Conservation (phyloP, 306 rosid species). For the Datisca glomerata region DNA sequence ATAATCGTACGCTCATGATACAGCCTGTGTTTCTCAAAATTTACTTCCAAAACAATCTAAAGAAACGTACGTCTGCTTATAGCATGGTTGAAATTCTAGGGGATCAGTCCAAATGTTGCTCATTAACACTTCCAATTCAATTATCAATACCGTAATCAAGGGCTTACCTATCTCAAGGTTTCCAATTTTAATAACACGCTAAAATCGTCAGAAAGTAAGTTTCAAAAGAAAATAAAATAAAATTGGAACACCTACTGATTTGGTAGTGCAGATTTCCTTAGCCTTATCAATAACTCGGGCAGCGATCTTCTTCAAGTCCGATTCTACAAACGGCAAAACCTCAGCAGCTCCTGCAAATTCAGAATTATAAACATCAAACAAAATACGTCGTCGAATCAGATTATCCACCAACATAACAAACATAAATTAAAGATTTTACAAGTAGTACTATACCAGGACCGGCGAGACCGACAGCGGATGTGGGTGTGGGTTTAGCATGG, state of each 20-base stretch:
- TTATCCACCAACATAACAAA: neutral
- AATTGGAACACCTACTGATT: conserved; percentile 20
- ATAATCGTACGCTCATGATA: no score
- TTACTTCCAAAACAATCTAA: no score
- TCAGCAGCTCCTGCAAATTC: conserved; percentile 8
- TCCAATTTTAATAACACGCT: neutral
- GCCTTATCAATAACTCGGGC: conserved; percentile 30
- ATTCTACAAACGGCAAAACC: conserved; percentile 14
- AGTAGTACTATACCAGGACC: conserved; percentile 22
- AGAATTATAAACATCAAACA: neutral
- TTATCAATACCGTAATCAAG: neutral
- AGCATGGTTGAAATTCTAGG: no score
- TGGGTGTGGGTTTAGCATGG: conserved; percentile 26
- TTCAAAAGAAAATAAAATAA: neutral
- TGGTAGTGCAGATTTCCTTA: conserved; percentile 24
- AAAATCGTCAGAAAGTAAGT: neutral
- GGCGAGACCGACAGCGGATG: conserved; percentile 18
- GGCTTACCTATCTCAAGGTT: neutral
- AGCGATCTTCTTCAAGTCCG: conserved; percentile 29
- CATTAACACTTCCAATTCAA: no score
- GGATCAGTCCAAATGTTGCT: no score
- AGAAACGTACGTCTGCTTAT: no score
- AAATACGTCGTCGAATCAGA: conserved; percentile 14
- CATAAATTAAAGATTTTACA: neutral
- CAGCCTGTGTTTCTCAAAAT: no score